These are phyloP conservation scores for Penicillium lividum DNA, from an alignment of 495 filamentous ascomycete genomes.

Conservation along the genomic window DNA sequence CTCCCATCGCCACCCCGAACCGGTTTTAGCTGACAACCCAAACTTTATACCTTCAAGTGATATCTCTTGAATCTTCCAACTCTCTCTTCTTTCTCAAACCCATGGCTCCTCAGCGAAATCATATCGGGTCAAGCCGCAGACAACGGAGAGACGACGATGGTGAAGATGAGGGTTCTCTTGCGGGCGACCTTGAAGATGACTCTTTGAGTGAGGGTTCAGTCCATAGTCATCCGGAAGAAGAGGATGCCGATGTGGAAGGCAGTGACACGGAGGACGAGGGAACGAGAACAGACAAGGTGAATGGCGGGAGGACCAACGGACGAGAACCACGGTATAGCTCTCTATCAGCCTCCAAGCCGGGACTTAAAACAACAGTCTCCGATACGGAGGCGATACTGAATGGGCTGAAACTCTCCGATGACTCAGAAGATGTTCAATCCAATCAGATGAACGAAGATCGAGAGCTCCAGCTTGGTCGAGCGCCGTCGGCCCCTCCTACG, in stretches of 20 bases:
- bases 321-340: constrained; percentile 28
- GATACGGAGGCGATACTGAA: constrained; percentile 93
- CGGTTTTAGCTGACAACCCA: not conserved
- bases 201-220: constrained; percentile 80
- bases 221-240: constrained; percentile 72
- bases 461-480: constrained; percentile 31
- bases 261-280: constrained; percentile 72
- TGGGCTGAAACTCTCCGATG: constrained; percentile 67
- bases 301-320: constrained; percentile 39
- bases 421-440: constrained; percentile 63
- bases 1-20: constrained; percentile 6
- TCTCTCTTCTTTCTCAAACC: not conserved
- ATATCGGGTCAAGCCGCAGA: constrained; percentile 73
- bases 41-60: not conserved
- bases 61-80: too few species aligned
- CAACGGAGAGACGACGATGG: constrained; percentile 76
- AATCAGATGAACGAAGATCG: constrained; percentile 54
- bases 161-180: constrained; percentile 65
- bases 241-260: constrained; percentile 68
- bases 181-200: constrained; percentile 73
- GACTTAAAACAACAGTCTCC: constrained; percentile 41
- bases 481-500: constrained; percentile 43
- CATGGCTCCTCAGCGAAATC: constrained; percentile 67
- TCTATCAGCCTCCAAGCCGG: constrained; percentile 31
- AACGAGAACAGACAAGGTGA: constrained; percentile 43